Evolutionary conservation across 805 yeast genomes (phyloP), one percentile per base, ranked within the genome.

Genomic region (Cyberlindnera saturnus): DNA sequence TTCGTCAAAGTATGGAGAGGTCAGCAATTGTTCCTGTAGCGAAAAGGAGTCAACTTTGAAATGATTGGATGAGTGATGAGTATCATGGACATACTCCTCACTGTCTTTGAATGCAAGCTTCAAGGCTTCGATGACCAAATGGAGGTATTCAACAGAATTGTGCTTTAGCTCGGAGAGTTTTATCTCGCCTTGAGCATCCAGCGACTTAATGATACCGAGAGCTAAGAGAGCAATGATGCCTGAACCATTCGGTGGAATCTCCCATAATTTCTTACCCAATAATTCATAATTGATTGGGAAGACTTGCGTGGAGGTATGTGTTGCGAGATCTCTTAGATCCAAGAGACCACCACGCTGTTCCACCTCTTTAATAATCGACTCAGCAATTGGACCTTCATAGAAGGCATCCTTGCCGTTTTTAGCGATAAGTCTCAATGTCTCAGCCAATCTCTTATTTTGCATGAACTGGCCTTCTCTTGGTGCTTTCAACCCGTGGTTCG

Each of bases 221-320:
- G 91, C 80, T 15, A 83, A 64, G 39, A 86, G 65, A 0, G 90
- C 93, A 36, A 86, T 85, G 13, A 86, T 62, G 8, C 95, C 95
- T 42, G 86, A 87, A 4, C 91, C 87, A 60, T 81, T 85, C 13
- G 95, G 95, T 10, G 95, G 93, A 48, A 85, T 79, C 59, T 86
- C 93, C 86, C 90, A 82, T 20, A 86, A 66, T 26, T 69, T 71
- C 39, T 72, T 68, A 10, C 75, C 84, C 38, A 74, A 65, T 43
- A 79, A 70, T 30, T 74, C 71, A 42, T 75, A 60, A 15, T 64
- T 63, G 16, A 85, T 75, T 3, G 95, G 91, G 1, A 80, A 81
- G 19, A 83, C 82, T 51, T 76, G 71, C 0, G 82, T 71, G 2
- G 89, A 74, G 0, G 71, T 63, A 60, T 86, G 93, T 17, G 55